A percentile compares a stretch with the other conserved stretches of the same genome.
These are phyloP conservation scores for Jaapia argillacea DNA, from an alignment of 768 basidiomycete genomes.

Conservation along the genomic window DNA sequence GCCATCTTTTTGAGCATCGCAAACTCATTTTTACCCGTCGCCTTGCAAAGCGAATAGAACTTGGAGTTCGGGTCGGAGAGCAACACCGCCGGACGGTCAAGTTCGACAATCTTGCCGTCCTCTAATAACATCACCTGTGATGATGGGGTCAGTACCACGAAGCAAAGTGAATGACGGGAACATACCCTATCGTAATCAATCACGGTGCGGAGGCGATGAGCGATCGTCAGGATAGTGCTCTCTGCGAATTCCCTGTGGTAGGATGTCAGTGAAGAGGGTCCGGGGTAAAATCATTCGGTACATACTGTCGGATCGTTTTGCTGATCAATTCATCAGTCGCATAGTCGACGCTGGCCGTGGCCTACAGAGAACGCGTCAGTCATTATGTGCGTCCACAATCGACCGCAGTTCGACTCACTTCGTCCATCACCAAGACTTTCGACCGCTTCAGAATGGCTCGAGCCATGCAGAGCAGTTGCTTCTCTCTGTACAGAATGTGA, in stretches of 20 bases:
- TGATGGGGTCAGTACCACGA: constrained; percentile 4
- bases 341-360: constrained; percentile 74
- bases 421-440: constrained; percentile 78
- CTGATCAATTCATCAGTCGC: constrained; percentile 84
- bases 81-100: constrained; percentile 51
- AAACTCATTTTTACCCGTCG: constrained; percentile 66
- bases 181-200: constrained; percentile 78
- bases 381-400: background rate
- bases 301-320: constrained; percentile 72
- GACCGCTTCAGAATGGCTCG: constrained; percentile 74
- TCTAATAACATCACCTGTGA: constrained; percentile 70
- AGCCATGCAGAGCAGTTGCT: constrained; percentile 85
- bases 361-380: constrained; percentile 25
- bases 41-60: constrained; percentile 62
- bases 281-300: constrained; percentile 8
- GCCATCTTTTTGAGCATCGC: constrained; percentile 61
- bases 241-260: constrained; percentile 56
- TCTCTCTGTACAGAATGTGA: constrained; percentile 37
- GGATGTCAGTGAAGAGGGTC: background rate
- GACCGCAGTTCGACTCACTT: constrained; percentile 31
- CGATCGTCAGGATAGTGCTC: constrained; percentile 77
- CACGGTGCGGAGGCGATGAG: constrained; percentile 68
- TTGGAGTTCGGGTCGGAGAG: constrained; percentile 46
- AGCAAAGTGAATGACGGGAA: constrained; percentile 3
- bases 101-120: constrained; percentile 70